Percentiles rank a stretch among this genome's conserved stretches.
Conservation (phyloP, 2,329 filamentous ascomycete species). For the Penicillium sp. region DNA sequence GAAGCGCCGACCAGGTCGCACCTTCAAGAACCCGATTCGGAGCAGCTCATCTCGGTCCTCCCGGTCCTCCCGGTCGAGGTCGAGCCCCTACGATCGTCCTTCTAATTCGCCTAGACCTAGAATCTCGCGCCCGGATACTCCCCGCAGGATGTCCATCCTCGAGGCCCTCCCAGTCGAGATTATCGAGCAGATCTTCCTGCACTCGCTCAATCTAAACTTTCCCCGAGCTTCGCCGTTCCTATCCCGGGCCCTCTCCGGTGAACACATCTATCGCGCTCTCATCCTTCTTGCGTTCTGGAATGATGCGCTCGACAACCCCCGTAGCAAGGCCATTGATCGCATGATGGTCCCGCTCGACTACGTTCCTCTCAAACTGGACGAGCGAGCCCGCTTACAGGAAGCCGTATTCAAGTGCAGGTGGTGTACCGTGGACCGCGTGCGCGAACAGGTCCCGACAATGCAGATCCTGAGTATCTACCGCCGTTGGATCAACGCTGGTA, state of each 20-base stretch:
- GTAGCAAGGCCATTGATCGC: constrained; percentile 25
- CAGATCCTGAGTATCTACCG: constrained; percentile 36
- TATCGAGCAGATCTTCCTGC: constrained; percentile 55
- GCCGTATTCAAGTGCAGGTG: constrained; percentile 40
- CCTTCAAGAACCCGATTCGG: constrained; percentile 11
- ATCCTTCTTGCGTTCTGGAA: constrained; percentile 45
- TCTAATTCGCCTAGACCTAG: constrained; percentile 4
- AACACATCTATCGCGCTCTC: constrained; percentile 43
- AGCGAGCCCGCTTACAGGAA: constrained; percentile 37
- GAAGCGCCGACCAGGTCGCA: constrained; percentile 11
- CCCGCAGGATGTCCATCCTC: constrained; percentile 33
- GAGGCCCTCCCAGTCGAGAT: constrained; percentile 53
- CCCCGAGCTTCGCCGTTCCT: constrained; percentile 45
- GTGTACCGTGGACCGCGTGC: constrained; percentile 40
- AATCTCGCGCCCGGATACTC: constrained; percentile 5
- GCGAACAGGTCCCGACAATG: constrained; percentile 36
- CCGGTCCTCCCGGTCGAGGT: constrained; percentile 9
- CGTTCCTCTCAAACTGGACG: constrained; percentile 23
- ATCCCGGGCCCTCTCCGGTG: constrained; percentile 40
- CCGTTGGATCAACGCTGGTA: constrained; percentile 32
- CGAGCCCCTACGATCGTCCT: constrained; percentile 4
- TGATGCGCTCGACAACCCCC: constrained; percentile 17
- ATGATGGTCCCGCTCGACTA: constrained; percentile 41
- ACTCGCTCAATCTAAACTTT: constrained; percentile 48
- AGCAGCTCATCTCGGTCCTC: constrained; percentile 4